These are phyloP conservation scores for Vigna trinervia DNA, from an alignment of 306 rosid species.

Conservation along the genomic window DNA sequence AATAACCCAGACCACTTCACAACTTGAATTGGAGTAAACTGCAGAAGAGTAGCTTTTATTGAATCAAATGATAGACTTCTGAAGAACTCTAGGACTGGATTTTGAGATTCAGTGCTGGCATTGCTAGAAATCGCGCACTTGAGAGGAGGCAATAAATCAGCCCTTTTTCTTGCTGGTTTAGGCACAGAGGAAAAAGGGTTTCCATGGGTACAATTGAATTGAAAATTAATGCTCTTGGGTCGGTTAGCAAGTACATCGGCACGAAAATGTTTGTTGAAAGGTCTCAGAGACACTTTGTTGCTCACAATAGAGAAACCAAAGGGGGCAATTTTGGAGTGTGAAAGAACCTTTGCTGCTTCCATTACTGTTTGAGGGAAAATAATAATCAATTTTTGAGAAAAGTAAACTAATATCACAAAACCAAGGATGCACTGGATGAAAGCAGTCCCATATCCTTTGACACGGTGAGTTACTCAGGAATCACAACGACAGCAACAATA, in stretches of 20 bases:
- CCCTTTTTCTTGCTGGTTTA: constrained; percentile 45
- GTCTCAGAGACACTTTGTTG: constrained; percentile 60
- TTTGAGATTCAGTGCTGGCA: constrained; percentile 56
- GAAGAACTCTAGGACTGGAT: constrained; percentile 58
- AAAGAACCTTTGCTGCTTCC: constrained; percentile 66
- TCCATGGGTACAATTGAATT: constrained; percentile 39
- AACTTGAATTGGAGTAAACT: constrained; percentile 74
- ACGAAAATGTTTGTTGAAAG: constrained; percentile 60
- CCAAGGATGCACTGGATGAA: background rate
- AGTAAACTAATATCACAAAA: constrained; percentile 1
- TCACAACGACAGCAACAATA: constrained; percentile 6
- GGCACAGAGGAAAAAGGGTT: constrained; percentile 34
- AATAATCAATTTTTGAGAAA: constrained; percentile 23
- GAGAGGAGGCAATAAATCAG: constrained; percentile 44
- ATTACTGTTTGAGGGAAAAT: constrained; percentile 44
- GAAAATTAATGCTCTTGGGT: constrained; percentile 44
- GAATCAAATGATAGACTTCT: constrained; percentile 62
- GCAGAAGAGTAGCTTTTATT: constrained; percentile 54
- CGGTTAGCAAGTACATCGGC: constrained; percentile 34
- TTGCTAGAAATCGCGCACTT: constrained; percentile 60
- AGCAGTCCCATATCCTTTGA: constrained; percentile 31
- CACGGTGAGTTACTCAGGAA: constrained; percentile 29
- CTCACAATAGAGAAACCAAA: constrained; percentile 45
- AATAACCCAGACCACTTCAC: constrained; percentile 75
- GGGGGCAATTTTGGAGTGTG: constrained; percentile 57